These are phyloP conservation scores for Venturia aucupariae DNA, from an alignment of 2,329 filamentous ascomycete species.

Conservation along the genomic window DNA sequence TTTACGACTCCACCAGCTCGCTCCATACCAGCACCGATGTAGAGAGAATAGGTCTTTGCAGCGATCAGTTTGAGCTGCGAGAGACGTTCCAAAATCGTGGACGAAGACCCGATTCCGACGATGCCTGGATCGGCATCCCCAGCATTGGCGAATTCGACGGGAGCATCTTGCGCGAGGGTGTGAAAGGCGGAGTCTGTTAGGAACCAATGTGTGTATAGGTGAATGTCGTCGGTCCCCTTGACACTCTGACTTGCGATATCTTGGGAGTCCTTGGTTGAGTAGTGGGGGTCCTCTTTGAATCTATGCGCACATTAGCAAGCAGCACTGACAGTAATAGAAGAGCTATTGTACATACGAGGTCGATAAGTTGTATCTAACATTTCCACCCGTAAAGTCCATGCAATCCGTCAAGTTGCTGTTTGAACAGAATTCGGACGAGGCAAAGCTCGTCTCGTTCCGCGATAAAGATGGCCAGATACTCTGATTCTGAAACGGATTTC, in stretches of 20 bases:
- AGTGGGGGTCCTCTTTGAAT: slow-evolving; percentile 5
- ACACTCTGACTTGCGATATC: slow-evolving; percentile 18
- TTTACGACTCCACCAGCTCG: slow-evolving; percentile 33
- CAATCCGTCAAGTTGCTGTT: slow-evolving; percentile 28
- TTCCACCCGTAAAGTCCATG: slow-evolving; percentile 25
- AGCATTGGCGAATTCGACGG: slow-evolving; percentile 26
- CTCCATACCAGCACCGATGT: slow-evolving; percentile 34
- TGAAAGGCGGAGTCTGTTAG: slow-evolving; percentile 29
- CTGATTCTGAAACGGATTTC: slow-evolving; percentile 35
- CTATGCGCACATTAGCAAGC: slow-evolving; percentile 6
- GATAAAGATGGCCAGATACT: slow-evolving; percentile 35
- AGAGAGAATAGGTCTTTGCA: slow-evolving; percentile 33
- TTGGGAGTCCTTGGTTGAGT: slow-evolving; percentile 15
- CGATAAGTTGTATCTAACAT: slow-evolving; percentile 25
- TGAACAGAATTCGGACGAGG: slow-evolving; percentile 28
- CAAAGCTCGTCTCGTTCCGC: slow-evolving; percentile 34
- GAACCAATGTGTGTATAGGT: slow-evolving; percentile 33
- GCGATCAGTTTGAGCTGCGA: slow-evolving; percentile 27
- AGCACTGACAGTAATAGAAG: not conserved
- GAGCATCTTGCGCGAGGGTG: slow-evolving; percentile 27
- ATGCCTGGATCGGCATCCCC: slow-evolving; percentile 26
- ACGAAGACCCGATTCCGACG: slow-evolving; percentile 32
- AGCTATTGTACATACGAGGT: slow-evolving; percentile 21
- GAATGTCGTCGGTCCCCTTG: slow-evolving; percentile 27
- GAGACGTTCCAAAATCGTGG: slow-evolving; percentile 32